Conservation (phyloP, 163 green algal species). For the Chlamydomonas reinhardtii region DNA sequence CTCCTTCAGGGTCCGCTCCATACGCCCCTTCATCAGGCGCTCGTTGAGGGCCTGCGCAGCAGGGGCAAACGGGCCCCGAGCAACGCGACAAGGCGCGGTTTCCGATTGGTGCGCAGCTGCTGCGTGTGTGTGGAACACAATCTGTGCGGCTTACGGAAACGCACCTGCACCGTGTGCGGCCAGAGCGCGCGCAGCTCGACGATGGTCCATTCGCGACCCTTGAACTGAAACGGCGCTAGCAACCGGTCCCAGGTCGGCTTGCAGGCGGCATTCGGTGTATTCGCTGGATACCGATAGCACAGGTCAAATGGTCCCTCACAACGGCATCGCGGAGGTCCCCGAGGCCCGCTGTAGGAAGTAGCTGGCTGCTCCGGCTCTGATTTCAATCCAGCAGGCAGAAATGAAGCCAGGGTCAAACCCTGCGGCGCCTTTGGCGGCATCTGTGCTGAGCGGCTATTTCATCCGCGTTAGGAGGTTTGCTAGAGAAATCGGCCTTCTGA, state of each 20-base stretch:
- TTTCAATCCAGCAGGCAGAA: not conserved
- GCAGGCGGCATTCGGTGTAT: constrained; percentile 8
- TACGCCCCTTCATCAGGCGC: constrained; percentile 17
- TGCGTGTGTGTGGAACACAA: too few species aligned
- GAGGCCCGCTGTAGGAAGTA: not conserved
- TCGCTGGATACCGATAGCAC: constrained; percentile 7
- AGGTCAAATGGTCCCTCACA: constrained; percentile 33
- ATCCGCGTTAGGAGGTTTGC: too few species aligned
- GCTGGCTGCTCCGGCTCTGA: not conserved
- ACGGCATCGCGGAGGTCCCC: constrained; percentile 4
- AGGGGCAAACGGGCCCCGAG: too few species aligned
- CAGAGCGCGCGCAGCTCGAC: constrained; percentile 17
- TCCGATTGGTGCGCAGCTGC: too few species aligned
- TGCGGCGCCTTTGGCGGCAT: constrained; percentile 12
- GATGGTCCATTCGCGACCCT: constrained; percentile 29
- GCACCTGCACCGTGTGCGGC: constrained; percentile 31
- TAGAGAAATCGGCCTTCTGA: too few species aligned
- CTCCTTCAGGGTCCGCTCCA: constrained; percentile 39
- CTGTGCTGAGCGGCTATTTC: not conserved
- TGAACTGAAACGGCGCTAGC: constrained; percentile 14
- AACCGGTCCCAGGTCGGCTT: constrained; percentile 32
- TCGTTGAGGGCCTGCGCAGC: constrained; percentile 41
- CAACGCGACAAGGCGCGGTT: too few species aligned
- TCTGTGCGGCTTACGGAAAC: too few species aligned
- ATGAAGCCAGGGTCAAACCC: constrained; percentile 1